Percentiles rank a stretch among this genome's conserved stretches.
Evolutionary conservation across 176 grass and related monocot species (phyloP).

Genomic region (Areca catechu): DNA sequence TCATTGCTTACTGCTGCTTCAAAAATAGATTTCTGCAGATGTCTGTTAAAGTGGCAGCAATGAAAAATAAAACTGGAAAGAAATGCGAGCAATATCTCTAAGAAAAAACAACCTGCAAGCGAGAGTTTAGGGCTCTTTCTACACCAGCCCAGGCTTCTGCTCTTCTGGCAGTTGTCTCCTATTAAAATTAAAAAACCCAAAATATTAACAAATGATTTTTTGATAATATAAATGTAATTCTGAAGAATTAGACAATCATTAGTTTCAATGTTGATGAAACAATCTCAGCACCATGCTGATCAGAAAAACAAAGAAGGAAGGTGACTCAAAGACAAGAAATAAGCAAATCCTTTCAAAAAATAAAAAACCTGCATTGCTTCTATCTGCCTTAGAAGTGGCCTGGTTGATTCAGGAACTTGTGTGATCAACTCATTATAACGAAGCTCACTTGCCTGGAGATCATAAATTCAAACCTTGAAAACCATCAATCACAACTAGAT

Average conservation of each 20-base stretch:
- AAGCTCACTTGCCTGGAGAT: conserved; percentile 79
- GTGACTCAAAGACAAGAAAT: background rate
- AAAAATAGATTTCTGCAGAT: no score
- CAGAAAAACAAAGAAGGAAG: no score
- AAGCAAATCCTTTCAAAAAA: conserved; percentile 1
- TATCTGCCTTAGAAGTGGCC: conserved; percentile 91
- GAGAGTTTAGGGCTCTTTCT: conserved; percentile 86
- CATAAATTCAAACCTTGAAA: conserved; percentile 8
- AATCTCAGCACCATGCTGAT: no score
- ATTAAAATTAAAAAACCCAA: conserved; percentile 23
- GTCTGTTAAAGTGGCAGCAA: no score
- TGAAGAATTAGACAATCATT: no score
- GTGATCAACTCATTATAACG: conserved; percentile 96
- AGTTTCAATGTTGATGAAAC: no score
- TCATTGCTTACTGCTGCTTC: no score
- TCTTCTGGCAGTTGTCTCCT: conserved; percentile 88
- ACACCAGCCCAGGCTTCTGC: conserved; percentile 91
- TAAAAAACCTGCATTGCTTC: conserved; percentile 94
- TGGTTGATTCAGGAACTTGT: conserved; percentile 96
- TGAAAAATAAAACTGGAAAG: no score
- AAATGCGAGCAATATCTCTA: background rate
- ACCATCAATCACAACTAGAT: background rate
- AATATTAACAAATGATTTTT: no score
- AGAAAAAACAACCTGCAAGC: conserved; percentile 57
- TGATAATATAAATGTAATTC: no score